Percentiles rank a stretch among this genome's conserved stretches.
Evolutionary conservation across 768 basidiomycete genomes (phyloP).

Genomic region (Mycena floridula): DNA sequence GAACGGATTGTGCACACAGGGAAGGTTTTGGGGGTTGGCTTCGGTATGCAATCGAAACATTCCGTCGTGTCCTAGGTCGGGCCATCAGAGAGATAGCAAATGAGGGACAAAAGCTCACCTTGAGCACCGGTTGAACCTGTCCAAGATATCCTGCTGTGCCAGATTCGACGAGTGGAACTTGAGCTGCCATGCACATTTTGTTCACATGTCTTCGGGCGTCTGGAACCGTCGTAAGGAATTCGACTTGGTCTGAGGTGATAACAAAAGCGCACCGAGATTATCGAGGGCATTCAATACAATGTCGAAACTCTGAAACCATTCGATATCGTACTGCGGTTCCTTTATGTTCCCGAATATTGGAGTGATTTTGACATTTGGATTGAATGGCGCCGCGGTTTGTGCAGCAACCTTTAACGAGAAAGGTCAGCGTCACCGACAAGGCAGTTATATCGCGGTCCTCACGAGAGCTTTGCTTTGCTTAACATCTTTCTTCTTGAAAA

Average conservation of each 20-base stretch:
- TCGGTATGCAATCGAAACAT: conserved; percentile 95
- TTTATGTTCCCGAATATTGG: conserved; percentile 97
- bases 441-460: conserved; percentile 14
- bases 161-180: conserved; percentile 88
- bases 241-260: neutral
- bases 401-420: conserved; percentile 58
- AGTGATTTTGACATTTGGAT: conserved; percentile 79
- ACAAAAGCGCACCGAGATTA: conserved; percentile 71
- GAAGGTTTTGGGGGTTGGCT: conserved; percentile 89
- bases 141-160: conserved; percentile 97
- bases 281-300: conserved; percentile 95
- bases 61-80: conserved; percentile 70
- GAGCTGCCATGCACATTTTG: conserved; percentile 93
- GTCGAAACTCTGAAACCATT: conserved; percentile 89
- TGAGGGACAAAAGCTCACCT: conserved; percentile 37
- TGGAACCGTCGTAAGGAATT: conserved; percentile 19
- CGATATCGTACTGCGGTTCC: conserved; percentile 80
- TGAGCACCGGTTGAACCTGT: conserved; percentile 90
- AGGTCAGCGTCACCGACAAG: neutral
- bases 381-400: conserved; percentile 76
- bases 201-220: conserved; percentile 96
- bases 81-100: neutral
- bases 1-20: conserved; percentile 98
- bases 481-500: conserved; percentile 95
- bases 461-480: conserved; percentile 95